A percentile compares a stretch with the other conserved stretches of the same genome.
Conservation (phyloP, 768 basidiomycete species). For the Rickenella mellea region DNA sequence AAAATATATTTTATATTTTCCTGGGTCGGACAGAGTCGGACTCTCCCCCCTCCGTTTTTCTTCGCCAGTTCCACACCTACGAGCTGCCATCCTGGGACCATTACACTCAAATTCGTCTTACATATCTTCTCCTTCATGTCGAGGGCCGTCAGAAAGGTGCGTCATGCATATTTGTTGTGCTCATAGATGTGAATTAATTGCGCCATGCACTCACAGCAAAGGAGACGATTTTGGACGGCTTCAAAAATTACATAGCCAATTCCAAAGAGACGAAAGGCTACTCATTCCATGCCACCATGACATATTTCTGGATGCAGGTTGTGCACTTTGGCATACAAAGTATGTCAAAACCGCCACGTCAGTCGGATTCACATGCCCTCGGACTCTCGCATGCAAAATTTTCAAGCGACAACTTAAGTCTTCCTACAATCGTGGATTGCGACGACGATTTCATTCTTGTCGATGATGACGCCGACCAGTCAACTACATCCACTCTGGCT, state of each 20-base stretch:
- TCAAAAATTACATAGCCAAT: slow-evolving; percentile 28
- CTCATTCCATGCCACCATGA: slow-evolving; percentile 37
- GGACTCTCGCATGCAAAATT: background rate
- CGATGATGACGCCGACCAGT: background rate
- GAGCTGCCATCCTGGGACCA: slow-evolving; percentile 37
- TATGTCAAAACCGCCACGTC: background rate
- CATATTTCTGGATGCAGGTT: slow-evolving; percentile 43
- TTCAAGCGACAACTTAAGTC: background rate
- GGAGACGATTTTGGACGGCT: slow-evolving; percentile 32
- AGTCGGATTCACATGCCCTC: background rate
- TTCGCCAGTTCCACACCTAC: slow-evolving; percentile 24
- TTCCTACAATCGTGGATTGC: too few relatives aligned
- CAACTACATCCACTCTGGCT: background rate
- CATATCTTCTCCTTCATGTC: slow-evolving; percentile 29
- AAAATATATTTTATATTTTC: background rate
- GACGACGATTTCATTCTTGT: background rate
- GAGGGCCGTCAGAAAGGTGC: slow-evolving; percentile 34
- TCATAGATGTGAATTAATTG: background rate
- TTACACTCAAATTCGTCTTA: slow-evolving; percentile 36
- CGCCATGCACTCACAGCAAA: slow-evolving; percentile 21
- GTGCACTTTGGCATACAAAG: slow-evolving; percentile 33
- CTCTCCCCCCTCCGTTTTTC: slow-evolving; percentile 20
- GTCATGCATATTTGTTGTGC: slow-evolving; percentile 1
- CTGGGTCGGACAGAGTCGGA: slow-evolving; percentile 19
- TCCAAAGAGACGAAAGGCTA: slow-evolving; percentile 27